phyloP scores from a whole-genome alignment of 2,329 filamentous ascomycete genomes.

The Ceratocystis lukuohia region DNA sequence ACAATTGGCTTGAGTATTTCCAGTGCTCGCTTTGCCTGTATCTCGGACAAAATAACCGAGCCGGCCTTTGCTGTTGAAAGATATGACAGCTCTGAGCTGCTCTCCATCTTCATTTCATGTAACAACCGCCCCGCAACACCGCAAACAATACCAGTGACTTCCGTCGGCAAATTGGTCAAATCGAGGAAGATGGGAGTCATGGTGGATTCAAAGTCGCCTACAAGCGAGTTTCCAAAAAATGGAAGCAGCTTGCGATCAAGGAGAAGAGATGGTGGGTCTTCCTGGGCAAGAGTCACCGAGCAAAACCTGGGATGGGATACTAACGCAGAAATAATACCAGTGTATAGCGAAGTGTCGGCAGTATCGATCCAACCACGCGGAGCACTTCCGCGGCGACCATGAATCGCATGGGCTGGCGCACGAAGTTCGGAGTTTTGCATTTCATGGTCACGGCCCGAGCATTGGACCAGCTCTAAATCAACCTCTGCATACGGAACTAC shows the following conservation, averaged over 20 bases:
- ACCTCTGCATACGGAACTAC: slow-evolving; percentile 60
- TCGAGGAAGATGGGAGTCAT: slow-evolving; percentile 82
- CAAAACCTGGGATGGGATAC: slow-evolving; percentile 53
- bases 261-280: slow-evolving; percentile 60
- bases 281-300: slow-evolving; percentile 58
- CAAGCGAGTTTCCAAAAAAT: slow-evolving; percentile 57
- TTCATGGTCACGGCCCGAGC: slow-evolving; percentile 48
- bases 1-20: slow-evolving; percentile 49
- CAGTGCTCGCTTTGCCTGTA: slow-evolving; percentile 37
- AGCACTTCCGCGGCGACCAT: slow-evolving; percentile 21
- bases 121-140: slow-evolving; percentile 77
- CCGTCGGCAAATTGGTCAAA: slow-evolving; percentile 63
- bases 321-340: slow-evolving; percentile 48
- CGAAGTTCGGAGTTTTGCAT: slow-evolving; percentile 21
- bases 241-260: slow-evolving; percentile 54
- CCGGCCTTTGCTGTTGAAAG: slow-evolving; percentile 79
- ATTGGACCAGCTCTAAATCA: slow-evolving; percentile 62
- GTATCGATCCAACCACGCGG: slow-evolving; percentile 40
- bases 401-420: slow-evolving; percentile 24
- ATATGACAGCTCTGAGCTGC: slow-evolving; percentile 69
- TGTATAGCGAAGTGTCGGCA: slow-evolving; percentile 50
- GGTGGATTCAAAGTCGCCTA: slow-evolving; percentile 59
- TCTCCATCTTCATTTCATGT: slow-evolving; percentile 47
- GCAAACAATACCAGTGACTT: slow-evolving; percentile 89
- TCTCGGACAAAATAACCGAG: slow-evolving; percentile 62